Conservation (phyloP, 345 rosid species). For the Eucalyptus melliodora region DNA sequence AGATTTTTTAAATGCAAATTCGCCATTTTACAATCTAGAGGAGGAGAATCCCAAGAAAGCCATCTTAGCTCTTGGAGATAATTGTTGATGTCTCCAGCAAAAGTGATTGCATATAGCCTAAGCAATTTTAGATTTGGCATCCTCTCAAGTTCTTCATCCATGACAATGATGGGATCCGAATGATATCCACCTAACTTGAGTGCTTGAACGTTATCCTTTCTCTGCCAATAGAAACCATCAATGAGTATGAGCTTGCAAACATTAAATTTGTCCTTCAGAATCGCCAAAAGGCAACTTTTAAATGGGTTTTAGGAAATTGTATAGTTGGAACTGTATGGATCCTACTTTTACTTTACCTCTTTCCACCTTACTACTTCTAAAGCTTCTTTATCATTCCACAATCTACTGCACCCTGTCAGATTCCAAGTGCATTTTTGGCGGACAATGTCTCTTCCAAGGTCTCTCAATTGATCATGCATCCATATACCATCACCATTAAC, state of each 20-base stretch:
- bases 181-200: accelerated
- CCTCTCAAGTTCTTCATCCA: not conserved
- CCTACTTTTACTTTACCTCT: not conserved
- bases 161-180: not conserved
- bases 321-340: not conserved
- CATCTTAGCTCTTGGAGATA: not conserved
- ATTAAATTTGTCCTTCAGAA: not conserved
- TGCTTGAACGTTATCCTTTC: not conserved
- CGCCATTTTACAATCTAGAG: not conserved
- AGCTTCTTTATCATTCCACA: not conserved
- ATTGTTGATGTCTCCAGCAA: not conserved
- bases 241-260: not conserved
- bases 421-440: accelerated
- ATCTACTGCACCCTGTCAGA: not conserved
- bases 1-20: not conserved
- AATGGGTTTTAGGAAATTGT: too few relatives aligned
- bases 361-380: accelerated
- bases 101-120: accelerated
- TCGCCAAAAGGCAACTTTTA: too few relatives aligned
- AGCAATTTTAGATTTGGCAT: not conserved
- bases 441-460: not conserved
- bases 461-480: not conserved
- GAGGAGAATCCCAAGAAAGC: not conserved
- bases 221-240: not conserved
- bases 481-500: accelerated